Conservation (phyloP, 1,139 yeast species). For the Nadsonia commutata region DNA sequence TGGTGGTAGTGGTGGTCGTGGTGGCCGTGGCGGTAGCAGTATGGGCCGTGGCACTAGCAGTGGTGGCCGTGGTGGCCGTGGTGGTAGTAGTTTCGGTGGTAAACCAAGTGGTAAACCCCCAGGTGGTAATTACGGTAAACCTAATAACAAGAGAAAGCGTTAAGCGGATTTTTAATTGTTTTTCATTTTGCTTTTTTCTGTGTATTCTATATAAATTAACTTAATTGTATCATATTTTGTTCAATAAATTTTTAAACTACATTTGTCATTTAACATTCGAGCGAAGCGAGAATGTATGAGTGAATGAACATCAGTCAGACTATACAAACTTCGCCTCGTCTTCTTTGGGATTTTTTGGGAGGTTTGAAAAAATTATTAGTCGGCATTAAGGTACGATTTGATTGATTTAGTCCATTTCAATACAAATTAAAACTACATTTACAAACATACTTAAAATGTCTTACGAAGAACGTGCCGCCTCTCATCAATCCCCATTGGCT, state of each 20-base stretch:
- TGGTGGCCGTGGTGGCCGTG: not conserved
- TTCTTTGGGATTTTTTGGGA: too few species aligned
- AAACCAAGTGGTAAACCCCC: not conserved
- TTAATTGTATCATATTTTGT: too few species aligned
- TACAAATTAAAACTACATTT: not conserved
- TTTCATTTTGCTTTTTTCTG: too few species aligned
- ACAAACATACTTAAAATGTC: constrained; percentile 18
- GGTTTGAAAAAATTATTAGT: too few species aligned
- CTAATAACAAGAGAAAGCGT: not conserved
- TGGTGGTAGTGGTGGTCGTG: not conserved
- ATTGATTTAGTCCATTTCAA: not conserved
- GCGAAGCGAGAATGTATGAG: too few species aligned
- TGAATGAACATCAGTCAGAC: too few species aligned
- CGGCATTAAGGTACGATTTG: too few species aligned
- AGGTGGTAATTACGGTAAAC: not conserved
- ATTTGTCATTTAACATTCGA: too few species aligned
- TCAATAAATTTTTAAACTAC: too few species aligned
- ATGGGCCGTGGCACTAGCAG: not conserved
- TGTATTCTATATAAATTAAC: too few species aligned
- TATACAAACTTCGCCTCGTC: too few species aligned
- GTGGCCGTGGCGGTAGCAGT: not conserved
- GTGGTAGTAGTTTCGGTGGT: not conserved
- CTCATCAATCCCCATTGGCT: constrained; percentile 70
- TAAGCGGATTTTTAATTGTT: too few species aligned
- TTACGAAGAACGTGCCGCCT: constrained; percentile 54